A percentile compares a stretch with the other conserved stretches of the same genome.
Conservation (phyloP, 768 basidiomycete genomes). For the Tylopilus balloui region DNA sequence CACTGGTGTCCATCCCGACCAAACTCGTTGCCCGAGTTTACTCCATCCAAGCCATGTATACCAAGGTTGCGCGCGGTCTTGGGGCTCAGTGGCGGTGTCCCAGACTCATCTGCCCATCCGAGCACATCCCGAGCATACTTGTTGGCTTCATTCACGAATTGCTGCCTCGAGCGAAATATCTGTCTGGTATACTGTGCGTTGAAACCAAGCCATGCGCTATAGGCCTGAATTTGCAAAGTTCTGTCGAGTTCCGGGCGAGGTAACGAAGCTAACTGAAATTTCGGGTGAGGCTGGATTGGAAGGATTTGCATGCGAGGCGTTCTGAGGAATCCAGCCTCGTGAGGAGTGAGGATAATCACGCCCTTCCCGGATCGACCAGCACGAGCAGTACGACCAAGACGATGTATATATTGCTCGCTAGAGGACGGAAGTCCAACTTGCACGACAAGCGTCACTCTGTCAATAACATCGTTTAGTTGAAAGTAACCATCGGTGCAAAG, state of each 20-base stretch:
- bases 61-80: slow-evolving; percentile 50
- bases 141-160: slow-evolving; percentile 40
- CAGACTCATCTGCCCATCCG: slow-evolving; percentile 34
- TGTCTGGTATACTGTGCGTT: slow-evolving; percentile 41
- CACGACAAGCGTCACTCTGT: slow-evolving; percentile 53
- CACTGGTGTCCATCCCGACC: background rate
- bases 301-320: slow-evolving; percentile 37
- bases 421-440: slow-evolving; percentile 65
- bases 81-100: slow-evolving; percentile 37
- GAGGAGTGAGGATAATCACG: slow-evolving; percentile 49
- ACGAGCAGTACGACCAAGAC: slow-evolving; percentile 74
- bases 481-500: background rate
- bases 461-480: slow-evolving; percentile 3
- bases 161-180: slow-evolving; percentile 36
- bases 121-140: slow-evolving; percentile 33
- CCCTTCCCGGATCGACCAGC: slow-evolving; percentile 63
- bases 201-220: slow-evolving; percentile 55
- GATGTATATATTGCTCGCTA: slow-evolving; percentile 75
- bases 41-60: slow-evolving; percentile 35
- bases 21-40: slow-evolving; percentile 13
- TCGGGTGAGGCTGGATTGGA: slow-evolving; percentile 34
- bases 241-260: slow-evolving; percentile 26
- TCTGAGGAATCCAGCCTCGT: slow-evolving; percentile 47
- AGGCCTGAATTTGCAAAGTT: slow-evolving; percentile 46
- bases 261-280: slow-evolving; percentile 27